Evolutionary conservation across 2,329 filamentous ascomycete species (phyloP), one percentile per base, ranked within the genome.

Genomic region (Fusarium sp.): DNA sequence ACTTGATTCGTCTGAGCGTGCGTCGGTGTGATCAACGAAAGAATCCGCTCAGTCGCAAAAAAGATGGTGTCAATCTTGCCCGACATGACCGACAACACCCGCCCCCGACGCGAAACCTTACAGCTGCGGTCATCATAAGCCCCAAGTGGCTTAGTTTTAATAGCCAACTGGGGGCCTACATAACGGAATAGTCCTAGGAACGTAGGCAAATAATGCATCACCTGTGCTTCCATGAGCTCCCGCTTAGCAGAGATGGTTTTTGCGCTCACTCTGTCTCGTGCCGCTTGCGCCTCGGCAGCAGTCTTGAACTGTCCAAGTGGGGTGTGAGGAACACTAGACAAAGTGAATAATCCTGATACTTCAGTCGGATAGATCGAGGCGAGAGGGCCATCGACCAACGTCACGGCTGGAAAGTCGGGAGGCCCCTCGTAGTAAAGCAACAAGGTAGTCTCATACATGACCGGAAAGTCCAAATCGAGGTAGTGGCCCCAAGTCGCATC

Each of bases 31-130:
- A 44, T 43, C 8, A 57, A 11, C 2, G 45, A 40, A 11, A 57
- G 44, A 10, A 57, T 57, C 7, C 26, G 21, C 26, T 57, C 54
- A 6, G 49, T 46, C 15, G 54, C 54, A 15, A 51, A 51, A 21
- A 57, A 57, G 22, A 51, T 57, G 21, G 54, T 51, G 54, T 57
- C 54, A n/a, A 57, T 57, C 28, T 57, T 57, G 21, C 54, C 54
- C 15, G 54, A 57, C 54, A 42, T 51, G 13, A 57, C 54, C 5
- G 45, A 57, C 15, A 57, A 57, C 6, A 51, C 19, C 17, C 54
- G 36, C 3, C 54, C 54, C 21, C 10, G 54, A 33, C 45, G 44
- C 38, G 54, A 51, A 1, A 57, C 54, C 28, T 36, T 34, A 34
- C 54, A 57, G 36, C 54, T 57, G 38, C 45, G 45, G 38, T 57